Conservation (phyloP, 2,329 filamentous ascomycete genomes). For the Rhynchosporium graminicola region DNA sequence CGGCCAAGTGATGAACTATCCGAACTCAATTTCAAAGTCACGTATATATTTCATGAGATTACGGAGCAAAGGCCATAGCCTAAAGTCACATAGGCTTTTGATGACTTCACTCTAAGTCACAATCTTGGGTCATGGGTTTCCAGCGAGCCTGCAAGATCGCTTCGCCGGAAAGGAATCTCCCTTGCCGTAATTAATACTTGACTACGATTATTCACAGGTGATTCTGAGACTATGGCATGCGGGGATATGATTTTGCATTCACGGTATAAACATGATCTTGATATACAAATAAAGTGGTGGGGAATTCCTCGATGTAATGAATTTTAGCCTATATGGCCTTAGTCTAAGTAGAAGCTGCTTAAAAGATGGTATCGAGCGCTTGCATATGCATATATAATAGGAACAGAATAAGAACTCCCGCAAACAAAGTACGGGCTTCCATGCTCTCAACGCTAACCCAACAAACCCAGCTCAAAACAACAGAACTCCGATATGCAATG, state of each 20-base stretch:
- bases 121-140: no score
- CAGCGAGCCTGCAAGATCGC: no score
- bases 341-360: slow-evolving; percentile 6
- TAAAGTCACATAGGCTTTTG: no score
- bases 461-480: neutral
- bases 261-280: neutral
- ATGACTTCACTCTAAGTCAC: no score
- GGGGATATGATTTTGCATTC: neutral
- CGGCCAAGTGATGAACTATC: no score
- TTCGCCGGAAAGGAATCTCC: no score
- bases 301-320: neutral
- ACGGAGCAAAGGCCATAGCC: no score
- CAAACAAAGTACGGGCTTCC: neutral
- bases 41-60: no score
- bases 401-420: slow-evolving; percentile 1
- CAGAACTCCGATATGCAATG: slow-evolving; percentile 6
- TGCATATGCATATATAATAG: slow-evolving; percentile 5
- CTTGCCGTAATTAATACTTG: no score
- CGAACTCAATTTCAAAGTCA: no score
- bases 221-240: neutral
- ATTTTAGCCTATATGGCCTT: neutral
- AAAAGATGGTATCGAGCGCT: slow-evolving; percentile 15
- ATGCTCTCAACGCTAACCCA: neutral
- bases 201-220: neutral
- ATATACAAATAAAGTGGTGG: neutral